Evolutionary conservation across 352 stramenopile species (phyloP), one percentile per base, ranked within the genome.

Genomic region (Pythium myriotylum): DNA sequence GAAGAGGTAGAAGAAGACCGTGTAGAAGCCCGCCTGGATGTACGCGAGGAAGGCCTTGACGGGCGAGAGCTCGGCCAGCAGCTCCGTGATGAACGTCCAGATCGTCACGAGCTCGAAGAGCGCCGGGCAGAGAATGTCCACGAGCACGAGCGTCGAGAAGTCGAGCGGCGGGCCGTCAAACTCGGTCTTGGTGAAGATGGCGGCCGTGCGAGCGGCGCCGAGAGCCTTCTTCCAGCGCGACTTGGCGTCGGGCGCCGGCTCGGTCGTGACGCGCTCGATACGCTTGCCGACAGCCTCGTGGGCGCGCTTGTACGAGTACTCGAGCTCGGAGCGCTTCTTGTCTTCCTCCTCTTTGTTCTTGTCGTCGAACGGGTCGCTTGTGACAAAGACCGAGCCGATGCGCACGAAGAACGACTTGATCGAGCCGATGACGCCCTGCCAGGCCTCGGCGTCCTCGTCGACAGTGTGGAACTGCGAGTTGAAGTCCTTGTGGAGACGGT

Each of bases 81-180:
- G 59, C 29, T 73, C 77, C 2, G 73, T 70, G 1, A 88, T 47
- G 27, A 93, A 95, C 9, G 54, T 84, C 72, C 72, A 88, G 37
- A 94, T 54, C 35, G 86, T 95, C 51, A 84, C 70, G 55, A 91
- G 24, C 50, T 95, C 86, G 52, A 95, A 95, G 12, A 93, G 41
- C 17, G 91, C 68, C 14, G 86, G 86, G 40, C 86, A 95, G 26
- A 95, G 39, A n/a, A 95, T 61, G 57, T 95, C 86, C 17, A 89
- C 86, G 19, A 93, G 70, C 33, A 95, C 84, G 16, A 95, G 81
- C 45, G 86, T 95, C 12, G 84, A 91, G 39, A 91, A 93, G 53
- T 93, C 86, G 27, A 94, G 71, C 33, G 81, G 83, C 13, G 84
- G 86, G 5, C 84, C 86, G 20, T 93, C 84, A 54, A 94, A 94